A percentile compares a stretch with the other conserved stretches of the same genome.
Evolutionary conservation across 495 filamentous ascomycete species (phyloP).

Genomic region (Aspergillus sparsus): DNA sequence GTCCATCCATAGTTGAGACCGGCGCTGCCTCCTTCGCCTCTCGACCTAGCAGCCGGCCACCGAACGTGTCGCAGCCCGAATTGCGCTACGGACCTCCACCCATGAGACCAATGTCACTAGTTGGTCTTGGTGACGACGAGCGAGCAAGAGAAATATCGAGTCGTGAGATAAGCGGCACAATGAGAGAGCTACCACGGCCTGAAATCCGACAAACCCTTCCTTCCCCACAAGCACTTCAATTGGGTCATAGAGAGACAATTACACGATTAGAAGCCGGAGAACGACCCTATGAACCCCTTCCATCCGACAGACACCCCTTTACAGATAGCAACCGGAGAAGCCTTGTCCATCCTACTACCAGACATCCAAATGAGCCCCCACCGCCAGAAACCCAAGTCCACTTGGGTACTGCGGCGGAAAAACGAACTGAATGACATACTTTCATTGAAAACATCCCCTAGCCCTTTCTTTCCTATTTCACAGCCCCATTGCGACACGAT

Average conservation of each 20-base stretch:
- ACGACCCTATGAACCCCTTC: constrained; percentile 22
- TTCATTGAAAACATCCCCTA: constrained; percentile 9
- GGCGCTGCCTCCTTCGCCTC: constrained; percentile 8
- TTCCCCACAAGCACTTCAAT: constrained; percentile 36
- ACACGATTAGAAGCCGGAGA: constrained; percentile 28
- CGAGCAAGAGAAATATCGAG: constrained; percentile 27
- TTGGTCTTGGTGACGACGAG: constrained; percentile 21
- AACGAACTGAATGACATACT: constrained; percentile 23
- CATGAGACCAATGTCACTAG: constrained; percentile 14
- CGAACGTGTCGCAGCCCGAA: constrained; percentile 17
- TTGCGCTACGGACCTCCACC: constrained; percentile 21
- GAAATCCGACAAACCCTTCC: constrained; percentile 39
- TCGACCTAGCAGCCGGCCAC: constrained; percentile 14
- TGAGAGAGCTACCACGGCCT: constrained; percentile 40
- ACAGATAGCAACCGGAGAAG: constrained; percentile 32
- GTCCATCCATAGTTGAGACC: constrained; percentile 28
- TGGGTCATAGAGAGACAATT: constrained; percentile 35
- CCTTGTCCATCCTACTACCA: constrained; percentile 20
- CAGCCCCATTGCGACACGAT: constrained; percentile 20
- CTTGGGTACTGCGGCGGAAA: constrained; percentile 21
- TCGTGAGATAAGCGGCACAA: constrained; percentile 27
- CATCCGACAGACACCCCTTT: constrained; percentile 34
- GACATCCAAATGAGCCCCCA: constrained; percentile 20
- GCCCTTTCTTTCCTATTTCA: constrained; percentile 15
- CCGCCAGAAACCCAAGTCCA: constrained; percentile 15